These are phyloP conservation scores for Fusarium anguioides DNA, from an alignment of 2,329 filamentous ascomycete genomes.

Conservation along the genomic window DNA sequence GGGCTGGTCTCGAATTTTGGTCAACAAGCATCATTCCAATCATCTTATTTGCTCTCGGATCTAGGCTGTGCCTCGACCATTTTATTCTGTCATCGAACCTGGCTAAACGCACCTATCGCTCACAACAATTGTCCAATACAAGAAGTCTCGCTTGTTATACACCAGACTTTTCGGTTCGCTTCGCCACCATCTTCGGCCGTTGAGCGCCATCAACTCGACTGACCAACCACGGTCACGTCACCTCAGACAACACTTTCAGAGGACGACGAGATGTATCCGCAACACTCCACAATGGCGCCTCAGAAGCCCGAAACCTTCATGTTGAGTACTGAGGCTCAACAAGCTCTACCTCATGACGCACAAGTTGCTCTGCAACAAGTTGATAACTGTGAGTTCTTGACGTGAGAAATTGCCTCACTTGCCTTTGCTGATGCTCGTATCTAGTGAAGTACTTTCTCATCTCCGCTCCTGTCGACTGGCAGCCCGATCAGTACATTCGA, in stretches of 20 bases:
- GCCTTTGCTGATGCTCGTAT: conserved; percentile 23
- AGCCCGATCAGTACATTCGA: conserved; percentile 94
- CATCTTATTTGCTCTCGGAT: conserved; percentile 39
- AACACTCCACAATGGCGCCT: conserved; percentile 87
- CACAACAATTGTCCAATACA: conserved; percentile 2
- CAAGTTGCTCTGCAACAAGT: conserved; percentile 98
- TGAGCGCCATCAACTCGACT: conserved; percentile 40
- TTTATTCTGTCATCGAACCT: conserved; percentile 18
- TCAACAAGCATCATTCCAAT: conserved; percentile 44
- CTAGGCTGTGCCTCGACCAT: conserved; percentile 52
- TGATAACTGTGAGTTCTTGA: conserved; percentile 81
- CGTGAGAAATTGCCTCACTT: not conserved
- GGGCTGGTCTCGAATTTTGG: conserved; percentile 62
- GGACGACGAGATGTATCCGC: conserved; percentile 75
- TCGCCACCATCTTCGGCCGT: conserved; percentile 26
- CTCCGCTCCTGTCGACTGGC: conserved; percentile 98
- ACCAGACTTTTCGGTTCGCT: conserved; percentile 26
- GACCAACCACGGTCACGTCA: conserved; percentile 44
- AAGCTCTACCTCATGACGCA: conserved; percentile 94
- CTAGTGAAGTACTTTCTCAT: conserved; percentile 99
- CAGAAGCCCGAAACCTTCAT: conserved; percentile 99
- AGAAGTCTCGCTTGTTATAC: conserved; percentile 22
- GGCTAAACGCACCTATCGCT: conserved; percentile 19
- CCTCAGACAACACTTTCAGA: conserved; percentile 34
- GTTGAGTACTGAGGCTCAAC: conserved; percentile 96